Evolutionary conservation across 495 filamentous ascomycete species (phyloP), one percentile per base, ranked within the genome.

Genomic region (Penicillium verhagenii): DNA sequence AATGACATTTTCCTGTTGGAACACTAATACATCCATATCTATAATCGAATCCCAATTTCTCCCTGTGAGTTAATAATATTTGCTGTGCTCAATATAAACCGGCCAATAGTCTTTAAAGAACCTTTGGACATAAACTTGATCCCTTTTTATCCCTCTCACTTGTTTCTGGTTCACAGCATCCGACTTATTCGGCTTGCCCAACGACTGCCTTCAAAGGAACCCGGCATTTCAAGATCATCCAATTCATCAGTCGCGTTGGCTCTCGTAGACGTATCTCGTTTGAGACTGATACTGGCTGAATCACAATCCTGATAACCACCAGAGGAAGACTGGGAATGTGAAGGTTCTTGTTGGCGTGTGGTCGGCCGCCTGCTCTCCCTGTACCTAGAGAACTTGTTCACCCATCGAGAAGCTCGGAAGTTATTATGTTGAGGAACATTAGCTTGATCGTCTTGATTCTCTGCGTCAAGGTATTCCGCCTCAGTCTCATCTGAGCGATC

Each of bases 221-320:
- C 65, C 1, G 65, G 69, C 59, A 66, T 67, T 11, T 65, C 58
- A 26, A 71, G 52, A 52, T 68, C 65, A 20, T 71, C 67, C 26
- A 61, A 60, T 33, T 71, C 52, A 60, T 59, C 60, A 21, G 59
- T 44, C 16, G 33, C 18, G 21, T 52, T 50, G 18, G 59, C 59
- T 20, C 52, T 63, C 35, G 54, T 56, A 5, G 63, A 61, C 16
- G 44, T 25, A n/a, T 48, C 40, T 20, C 57, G 57, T 21, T 46
- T 48, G 9, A 61, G 48, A 10, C 44, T 42, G 21, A 58, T 39
- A 13, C 39, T 42, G 16, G 21, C 48, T 4, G 59, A 54, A 9
- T 47, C 29, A 51, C 50, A 53, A 23, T 57, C 59, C 7, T 58
- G 20, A 40, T 59, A 60, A 7, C 42, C 16, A n/a, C 47, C 48